These are phyloP conservation scores for Phaeosphaeriaceae sp. DNA, from an alignment of 2,329 filamentous ascomycete genomes.

Conservation along the genomic window DNA sequence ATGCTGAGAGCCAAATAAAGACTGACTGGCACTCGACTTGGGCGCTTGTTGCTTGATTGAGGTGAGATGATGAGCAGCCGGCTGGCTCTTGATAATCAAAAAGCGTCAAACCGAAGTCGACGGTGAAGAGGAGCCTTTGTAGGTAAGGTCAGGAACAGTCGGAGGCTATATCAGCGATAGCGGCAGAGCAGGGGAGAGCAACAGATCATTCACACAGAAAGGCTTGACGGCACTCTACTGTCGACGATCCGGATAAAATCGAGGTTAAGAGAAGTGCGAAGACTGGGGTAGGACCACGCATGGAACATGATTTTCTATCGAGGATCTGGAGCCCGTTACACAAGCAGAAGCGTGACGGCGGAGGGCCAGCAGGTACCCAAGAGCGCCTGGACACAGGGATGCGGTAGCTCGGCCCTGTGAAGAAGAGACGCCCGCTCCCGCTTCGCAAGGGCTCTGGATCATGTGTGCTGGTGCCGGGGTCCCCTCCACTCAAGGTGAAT, in stretches of 20 bases:
- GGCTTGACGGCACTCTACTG: constrained; percentile 49
- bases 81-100: constrained; percentile 39
- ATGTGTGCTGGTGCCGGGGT: constrained; percentile 46
- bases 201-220: constrained; percentile 49
- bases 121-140: constrained; percentile 40
- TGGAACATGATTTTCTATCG: constrained; percentile 49
- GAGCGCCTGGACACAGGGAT: constrained; percentile 45
- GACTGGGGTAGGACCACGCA: constrained; percentile 45
- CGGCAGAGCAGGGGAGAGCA: constrained; percentile 41
- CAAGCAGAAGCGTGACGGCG: constrained; percentile 48
- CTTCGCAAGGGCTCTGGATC: constrained; percentile 45
- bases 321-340: constrained; percentile 50
- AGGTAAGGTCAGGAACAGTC: constrained; percentile 42
- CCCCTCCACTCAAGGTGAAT: constrained; percentile 42
- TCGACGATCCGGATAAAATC: constrained; percentile 51
- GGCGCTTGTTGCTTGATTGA: constrained; percentile 23
- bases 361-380: constrained; percentile 44
- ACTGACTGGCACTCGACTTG: constrained; percentile 33
- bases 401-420: constrained; percentile 49
- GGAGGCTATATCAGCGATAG: constrained; percentile 48
- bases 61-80: constrained; percentile 32
- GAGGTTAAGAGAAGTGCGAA: constrained; percentile 46
- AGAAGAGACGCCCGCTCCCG: constrained; percentile 45
- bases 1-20: constrained; percentile 39
- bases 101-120: constrained; percentile 33